These are phyloP conservation scores for Zasmidium angulare DNA, from an alignment of 2,329 filamentous ascomycete species.

Conservation along the genomic window DNA sequence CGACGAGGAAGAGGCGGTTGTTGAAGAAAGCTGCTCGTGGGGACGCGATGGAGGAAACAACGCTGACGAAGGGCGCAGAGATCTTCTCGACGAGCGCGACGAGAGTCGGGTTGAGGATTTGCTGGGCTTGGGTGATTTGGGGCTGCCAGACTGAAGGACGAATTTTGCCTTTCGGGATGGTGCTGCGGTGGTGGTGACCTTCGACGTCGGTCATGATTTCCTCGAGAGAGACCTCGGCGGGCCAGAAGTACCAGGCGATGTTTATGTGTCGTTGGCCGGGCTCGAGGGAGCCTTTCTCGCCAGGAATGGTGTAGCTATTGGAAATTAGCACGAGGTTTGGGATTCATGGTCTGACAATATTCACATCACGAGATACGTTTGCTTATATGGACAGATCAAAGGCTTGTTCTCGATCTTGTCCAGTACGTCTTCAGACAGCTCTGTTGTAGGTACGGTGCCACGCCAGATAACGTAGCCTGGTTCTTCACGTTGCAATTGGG, in stretches of 20 bases:
- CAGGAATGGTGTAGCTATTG: conserved; percentile 30
- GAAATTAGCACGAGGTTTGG: not conserved
- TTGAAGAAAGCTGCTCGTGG: conserved; percentile 25
- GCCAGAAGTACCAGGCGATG: conserved; percentile 32
- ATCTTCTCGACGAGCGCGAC: conserved; percentile 28
- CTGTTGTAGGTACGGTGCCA: conserved; percentile 16
- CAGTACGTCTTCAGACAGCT: conserved; percentile 10
- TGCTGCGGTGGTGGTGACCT: conserved; percentile 28
- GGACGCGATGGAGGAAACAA: conserved; percentile 26
- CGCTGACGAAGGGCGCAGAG: conserved; percentile 30
- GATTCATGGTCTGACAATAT: not conserved
- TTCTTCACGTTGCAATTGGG: conserved; percentile 15
- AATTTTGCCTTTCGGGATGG: conserved; percentile 31
- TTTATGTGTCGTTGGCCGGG: conserved; percentile 28
- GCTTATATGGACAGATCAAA: conserved; percentile 12
- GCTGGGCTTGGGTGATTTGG: conserved; percentile 23
- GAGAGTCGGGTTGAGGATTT: conserved; percentile 25
- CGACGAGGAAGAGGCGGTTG: conserved; percentile 31
- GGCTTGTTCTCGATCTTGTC: conserved; percentile 13
- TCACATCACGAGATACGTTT: conserved; percentile 22
- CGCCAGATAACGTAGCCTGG: conserved; percentile 27
- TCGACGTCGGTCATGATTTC: conserved; percentile 32
- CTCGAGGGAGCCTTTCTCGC: conserved; percentile 26
- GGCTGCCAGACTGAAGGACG: conserved; percentile 30
- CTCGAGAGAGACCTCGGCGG: conserved; percentile 14